Conservation (phyloP, 345 rosid genomes). For the Turritis glabra region DNA sequence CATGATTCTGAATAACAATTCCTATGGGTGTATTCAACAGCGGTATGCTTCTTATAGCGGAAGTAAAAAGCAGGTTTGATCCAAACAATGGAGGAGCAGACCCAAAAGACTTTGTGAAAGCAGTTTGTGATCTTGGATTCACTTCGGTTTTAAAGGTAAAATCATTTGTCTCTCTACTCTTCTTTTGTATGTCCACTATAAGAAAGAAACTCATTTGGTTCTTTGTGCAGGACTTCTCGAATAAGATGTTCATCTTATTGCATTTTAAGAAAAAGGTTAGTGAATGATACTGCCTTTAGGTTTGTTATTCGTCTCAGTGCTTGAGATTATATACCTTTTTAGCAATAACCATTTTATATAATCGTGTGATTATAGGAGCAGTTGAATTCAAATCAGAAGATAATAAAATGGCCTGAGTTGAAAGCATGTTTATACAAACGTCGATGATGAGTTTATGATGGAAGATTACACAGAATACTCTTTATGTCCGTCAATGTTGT, state of each 20-base stretch:
- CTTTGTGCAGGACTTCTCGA: constrained; percentile 69
- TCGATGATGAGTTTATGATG: constrained; percentile 47
- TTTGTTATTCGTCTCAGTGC: background rate
- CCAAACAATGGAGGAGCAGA: constrained; percentile 92
- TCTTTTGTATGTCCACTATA: constrained; percentile 6
- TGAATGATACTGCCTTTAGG: background rate
- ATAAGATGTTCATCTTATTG: constrained; percentile 82
- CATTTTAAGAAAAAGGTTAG: constrained; percentile 84
- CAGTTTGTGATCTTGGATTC: constrained; percentile 78
- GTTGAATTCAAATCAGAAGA: constrained; percentile 48
- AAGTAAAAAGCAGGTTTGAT: constrained; percentile 94
- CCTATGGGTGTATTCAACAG: constrained; percentile 41
- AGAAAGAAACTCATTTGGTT: background rate
- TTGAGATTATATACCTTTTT: background rate
- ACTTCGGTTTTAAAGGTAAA: constrained; percentile 53
- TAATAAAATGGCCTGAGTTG: constrained; percentile 77
- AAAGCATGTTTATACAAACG: constrained; percentile 95
- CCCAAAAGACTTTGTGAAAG: constrained; percentile 67
- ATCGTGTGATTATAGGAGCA: constrained; percentile 51
- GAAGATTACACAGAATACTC: constrained; percentile 12
- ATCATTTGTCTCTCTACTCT: background rate
- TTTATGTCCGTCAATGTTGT: constrained; percentile 5
- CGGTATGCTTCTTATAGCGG: constrained; percentile 96
- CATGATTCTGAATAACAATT: background rate
- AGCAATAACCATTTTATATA: background rate